Evolutionary conservation across 2,329 filamentous ascomycete species (phyloP).

Genomic region (Pseudogymnoascus sp.): DNA sequence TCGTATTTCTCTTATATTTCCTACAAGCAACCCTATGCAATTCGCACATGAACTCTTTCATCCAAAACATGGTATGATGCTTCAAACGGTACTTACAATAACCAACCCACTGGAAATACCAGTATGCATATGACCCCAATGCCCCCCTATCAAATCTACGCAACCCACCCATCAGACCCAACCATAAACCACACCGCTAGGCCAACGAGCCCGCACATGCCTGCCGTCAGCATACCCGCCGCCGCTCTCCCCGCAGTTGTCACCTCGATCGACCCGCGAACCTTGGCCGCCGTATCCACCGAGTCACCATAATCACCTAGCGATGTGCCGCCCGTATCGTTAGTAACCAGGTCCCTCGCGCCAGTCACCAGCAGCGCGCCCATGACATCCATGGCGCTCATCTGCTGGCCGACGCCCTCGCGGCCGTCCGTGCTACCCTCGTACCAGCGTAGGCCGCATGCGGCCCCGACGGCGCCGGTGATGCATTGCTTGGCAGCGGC

Average conservation of each 20-base stretch:
- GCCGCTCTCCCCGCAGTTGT: conserved; percentile 33
- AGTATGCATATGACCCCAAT: neutral
- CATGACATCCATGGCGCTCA: conserved; percentile 46
- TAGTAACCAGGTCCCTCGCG: conserved; percentile 35
- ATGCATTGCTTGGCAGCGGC: conserved; percentile 48
- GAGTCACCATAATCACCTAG: conserved; percentile 29
- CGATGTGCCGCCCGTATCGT: conserved; percentile 50
- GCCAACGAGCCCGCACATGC: conserved; percentile 20
- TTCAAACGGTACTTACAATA: neutral
- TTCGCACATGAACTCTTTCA: neutral
- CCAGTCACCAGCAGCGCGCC: conserved; percentile 38
- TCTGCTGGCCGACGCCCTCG: conserved; percentile 46
- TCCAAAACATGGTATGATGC: neutral
- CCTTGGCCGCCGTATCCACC: conserved; percentile 20
- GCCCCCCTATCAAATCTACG: neutral
- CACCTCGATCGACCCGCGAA: conserved; percentile 13
- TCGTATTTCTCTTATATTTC: neutral
- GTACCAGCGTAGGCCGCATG: conserved; percentile 39
- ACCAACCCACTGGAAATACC: neutral
- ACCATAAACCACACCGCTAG: conserved; percentile 11
- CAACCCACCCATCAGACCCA: conserved; percentile 6
- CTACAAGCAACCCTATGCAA: neutral
- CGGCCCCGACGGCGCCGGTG: conserved; percentile 38
- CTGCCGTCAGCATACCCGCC: conserved; percentile 34
- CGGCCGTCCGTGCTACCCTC: conserved; percentile 35